Base-by-base conservation (phyloP, 2,329 filamentous ascomycete genomes). In the Zarea fungicola region DNA sequence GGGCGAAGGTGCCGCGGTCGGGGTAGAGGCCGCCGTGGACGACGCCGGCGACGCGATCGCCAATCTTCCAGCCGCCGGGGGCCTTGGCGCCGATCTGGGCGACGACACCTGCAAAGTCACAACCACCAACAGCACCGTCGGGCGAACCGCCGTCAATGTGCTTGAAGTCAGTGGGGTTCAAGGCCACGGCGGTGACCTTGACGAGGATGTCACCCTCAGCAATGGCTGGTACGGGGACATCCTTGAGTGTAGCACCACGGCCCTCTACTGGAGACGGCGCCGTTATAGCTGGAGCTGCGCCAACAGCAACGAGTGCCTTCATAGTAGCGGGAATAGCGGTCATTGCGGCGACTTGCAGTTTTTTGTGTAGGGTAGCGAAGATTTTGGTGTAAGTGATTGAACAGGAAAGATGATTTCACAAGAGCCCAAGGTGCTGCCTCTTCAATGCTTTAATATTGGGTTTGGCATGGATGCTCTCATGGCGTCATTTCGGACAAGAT, bases 111-210 rank as follows among this genome's bases (percentile, higher is more conserved):
- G 66, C 58, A 47, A 55, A 63, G 54, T 60, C 65, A 36, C 56
- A 59, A 7, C 66, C 65, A 9, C 63, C 48, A 31, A 64, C 58
- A 44, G 47, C 53, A 13, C 48, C 53, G 1, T 61, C 61, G 10
- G 60, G 63, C 5, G 56, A 62, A 36, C 66, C 39, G 16, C 39
- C 14, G 41, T 58, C 52, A 26, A 70, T 52, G 32, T 63, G 62
- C 34, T 56, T 56, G 37, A 58, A 60, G 52, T 68, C 63, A 5
- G 64, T 48, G 52, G 58, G 51, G 62, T 66, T 67, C 16, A 67
- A 54, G 13, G 61, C 62, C 6, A 66, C 56, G 13, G 62, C 58
- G 19, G 52, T 54, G 47, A 61, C 61, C 37, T 58, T 57, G 44
- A 66, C 57, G 23, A 64, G 48, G 31, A 64, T 53, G 41, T 62